These are phyloP conservation scores for Monilinia vaccinii-corymbosi DNA, from an alignment of 2,329 filamentous ascomycete genomes.

Conservation along the genomic window DNA sequence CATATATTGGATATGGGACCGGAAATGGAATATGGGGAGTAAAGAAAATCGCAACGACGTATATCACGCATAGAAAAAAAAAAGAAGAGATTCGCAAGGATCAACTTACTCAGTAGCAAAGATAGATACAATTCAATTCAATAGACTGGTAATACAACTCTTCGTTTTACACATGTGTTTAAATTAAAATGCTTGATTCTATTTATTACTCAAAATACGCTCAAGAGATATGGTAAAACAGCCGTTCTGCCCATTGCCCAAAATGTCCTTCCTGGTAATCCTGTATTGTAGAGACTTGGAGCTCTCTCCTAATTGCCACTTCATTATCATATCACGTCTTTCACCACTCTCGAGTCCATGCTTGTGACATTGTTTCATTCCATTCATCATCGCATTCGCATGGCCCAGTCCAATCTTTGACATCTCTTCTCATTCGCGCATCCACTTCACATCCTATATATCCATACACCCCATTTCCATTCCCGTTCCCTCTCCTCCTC, in stretches of 20 bases:
- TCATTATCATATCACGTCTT: not conserved
- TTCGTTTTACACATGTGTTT: not conserved
- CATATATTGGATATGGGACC: not conserved
- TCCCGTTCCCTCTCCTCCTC: not conserved
- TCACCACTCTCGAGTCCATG: not conserved
- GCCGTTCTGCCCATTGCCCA: not conserved
- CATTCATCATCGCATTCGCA: not conserved
- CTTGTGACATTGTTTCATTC: not conserved
- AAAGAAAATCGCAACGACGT: conserved; percentile 7
- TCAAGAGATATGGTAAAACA: no score
- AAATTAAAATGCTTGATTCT: not conserved
- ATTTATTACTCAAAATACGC: not conserved
- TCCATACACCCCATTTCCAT: not conserved
- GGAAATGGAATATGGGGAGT: not conserved
- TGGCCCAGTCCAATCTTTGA: not conserved
- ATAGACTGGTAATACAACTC: conserved; percentile 1
- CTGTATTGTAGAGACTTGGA: not conserved
- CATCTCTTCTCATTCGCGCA: not conserved
- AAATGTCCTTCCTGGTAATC: not conserved
- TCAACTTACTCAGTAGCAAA: not conserved
- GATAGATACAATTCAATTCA: not conserved
- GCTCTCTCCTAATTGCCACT: not conserved
- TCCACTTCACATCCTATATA: not conserved
- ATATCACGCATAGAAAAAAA: conserved; percentile 4
- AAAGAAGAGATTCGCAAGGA: conserved; percentile 8